Evolutionary conservation across 768 basidiomycete genomes (phyloP), one percentile per base, ranked within the genome.

Genomic region (Chiua virens): DNA sequence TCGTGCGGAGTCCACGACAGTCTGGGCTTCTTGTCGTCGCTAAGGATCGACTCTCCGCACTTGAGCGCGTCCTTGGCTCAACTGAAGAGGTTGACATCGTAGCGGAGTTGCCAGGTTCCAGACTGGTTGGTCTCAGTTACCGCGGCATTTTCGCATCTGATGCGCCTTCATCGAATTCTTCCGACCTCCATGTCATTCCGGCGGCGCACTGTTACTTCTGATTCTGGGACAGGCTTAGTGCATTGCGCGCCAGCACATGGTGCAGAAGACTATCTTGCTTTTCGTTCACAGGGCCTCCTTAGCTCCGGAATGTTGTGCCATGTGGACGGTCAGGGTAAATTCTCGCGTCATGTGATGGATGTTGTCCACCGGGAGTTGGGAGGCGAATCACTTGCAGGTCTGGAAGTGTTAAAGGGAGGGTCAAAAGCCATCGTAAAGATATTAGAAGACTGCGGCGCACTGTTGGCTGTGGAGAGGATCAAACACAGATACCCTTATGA

Each of bases 161-260:
- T 20, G 49, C 45, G 7, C 42, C 25, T 20, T 32, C 15, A 9
- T 18, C 41, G 38, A 18, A 36, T 34, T 27, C 32, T 50, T 35
- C 45, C 14, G 23, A 34, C 17, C 68, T 78, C n/a, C 65, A 68
- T 35, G 67, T 97, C 41, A 78, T 96, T 35, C 64, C 80, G 2
- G 85, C 91, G 1, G 68, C 76, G 0, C 88, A 96, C n/a, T 63
- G 96, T 98, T 15, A 92, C 87, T 1, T 70, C 87, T 0, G 80
- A 85, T 17, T 88, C 93, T n/a, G 96, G 96, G 7, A 97, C 95
- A 2, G 95, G 96, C 30, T 79, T 98, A 13, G 96, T 99, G 1
- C 96, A 98, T 62, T 91, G 88, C 57, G 95, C 96, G 1, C 95
- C 96, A 13, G 94, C 92, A 1, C 96, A 98, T 61, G 96, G 95